Evolutionary conservation across 2,329 filamentous ascomycete genomes (phyloP).

Genomic region (Aspergillus sp.): DNA sequence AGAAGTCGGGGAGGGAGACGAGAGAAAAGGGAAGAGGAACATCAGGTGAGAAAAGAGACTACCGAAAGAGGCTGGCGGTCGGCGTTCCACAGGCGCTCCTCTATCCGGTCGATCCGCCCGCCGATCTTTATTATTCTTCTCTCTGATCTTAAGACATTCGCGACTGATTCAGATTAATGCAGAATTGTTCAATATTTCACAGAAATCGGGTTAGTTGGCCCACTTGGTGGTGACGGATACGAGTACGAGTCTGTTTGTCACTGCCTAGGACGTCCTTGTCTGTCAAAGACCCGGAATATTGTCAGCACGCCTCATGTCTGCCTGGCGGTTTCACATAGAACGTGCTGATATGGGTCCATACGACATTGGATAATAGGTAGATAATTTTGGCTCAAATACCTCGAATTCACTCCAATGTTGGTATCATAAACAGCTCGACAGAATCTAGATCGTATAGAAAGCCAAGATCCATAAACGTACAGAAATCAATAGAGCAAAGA

Average conservation of each 20-base stretch:
- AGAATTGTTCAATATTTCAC: too few relatives aligned
- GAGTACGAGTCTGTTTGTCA: background rate
- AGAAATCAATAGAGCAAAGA: background rate
- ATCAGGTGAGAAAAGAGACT: background rate
- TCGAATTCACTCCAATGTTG: too few relatives aligned
- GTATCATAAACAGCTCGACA: too few relatives aligned
- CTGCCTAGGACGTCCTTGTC: too few relatives aligned
- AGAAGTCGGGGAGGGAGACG: constrained; percentile 2
- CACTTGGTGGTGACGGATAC: background rate
- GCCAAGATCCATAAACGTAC: background rate
- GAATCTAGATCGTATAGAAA: too few relatives aligned
- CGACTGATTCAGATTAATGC: constrained; percentile 1
- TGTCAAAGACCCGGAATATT: too few relatives aligned
- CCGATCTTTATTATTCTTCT: constrained; percentile 13
- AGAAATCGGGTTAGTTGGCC: too few relatives aligned
- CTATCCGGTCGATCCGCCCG: constrained; percentile 24
- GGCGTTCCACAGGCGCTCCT: constrained; percentile 14
- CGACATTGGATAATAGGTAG: too few relatives aligned
- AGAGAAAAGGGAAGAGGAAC: constrained; percentile 3
- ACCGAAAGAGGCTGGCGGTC: constrained; percentile 14
- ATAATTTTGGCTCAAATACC: too few relatives aligned
- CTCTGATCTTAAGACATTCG: background rate
- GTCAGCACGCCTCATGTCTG: too few relatives aligned
- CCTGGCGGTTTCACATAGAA: too few relatives aligned
- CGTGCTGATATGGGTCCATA: too few relatives aligned